Base-by-base conservation (phyloP, 2,329 filamentous ascomycete species). In the Nannizzia gypsea region DNA sequence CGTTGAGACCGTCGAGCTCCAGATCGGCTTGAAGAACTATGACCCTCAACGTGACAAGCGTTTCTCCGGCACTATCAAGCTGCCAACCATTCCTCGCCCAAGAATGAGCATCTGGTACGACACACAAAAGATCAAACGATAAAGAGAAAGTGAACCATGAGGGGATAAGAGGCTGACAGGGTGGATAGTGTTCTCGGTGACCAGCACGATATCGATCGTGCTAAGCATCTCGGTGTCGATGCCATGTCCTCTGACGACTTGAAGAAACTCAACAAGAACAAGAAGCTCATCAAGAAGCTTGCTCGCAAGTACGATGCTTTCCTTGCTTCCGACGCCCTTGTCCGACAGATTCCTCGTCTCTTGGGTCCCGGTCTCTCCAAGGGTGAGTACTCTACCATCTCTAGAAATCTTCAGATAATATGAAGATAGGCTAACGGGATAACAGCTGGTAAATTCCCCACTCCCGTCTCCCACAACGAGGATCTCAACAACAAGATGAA, bases 261-360 rank as follows among this genome's bases (percentile, higher is more conserved):
- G 81, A 99, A 99, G 89, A 99, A 99, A 88, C 90, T 99, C 71
- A 99, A 99, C 88, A 99, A 99, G 90, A 99, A 99, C 90, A 97
- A 99, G 89, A 99, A 99, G 88, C 87, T 97, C 74, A 96, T 99
- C 87, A 99, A 99, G 90, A 99, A 99, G 88, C 89, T 99, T 69
- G 93, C 93, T 67, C 90, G 91, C 86, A 99, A 99, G 85, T 97
- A 99, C 87, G 93, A 99, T 80, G 93, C 93, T 71, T 99, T 99
- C 82, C 81, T 99, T 76, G 88, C 93, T 77, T 97, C 92, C 76
- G 93, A 99, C 76, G 82, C 88, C 74, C 82, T 99, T 75, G 96
- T 99, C 87, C 96, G 96, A 88, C 91, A 96, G 84, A 97, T 99
- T 73, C 93, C 93, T 72, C 93, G 93, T 96, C 90, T 99, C 78